Base-by-base conservation (phyloP, 164 flowering plant species). In the Aristolochia californica region DNA sequence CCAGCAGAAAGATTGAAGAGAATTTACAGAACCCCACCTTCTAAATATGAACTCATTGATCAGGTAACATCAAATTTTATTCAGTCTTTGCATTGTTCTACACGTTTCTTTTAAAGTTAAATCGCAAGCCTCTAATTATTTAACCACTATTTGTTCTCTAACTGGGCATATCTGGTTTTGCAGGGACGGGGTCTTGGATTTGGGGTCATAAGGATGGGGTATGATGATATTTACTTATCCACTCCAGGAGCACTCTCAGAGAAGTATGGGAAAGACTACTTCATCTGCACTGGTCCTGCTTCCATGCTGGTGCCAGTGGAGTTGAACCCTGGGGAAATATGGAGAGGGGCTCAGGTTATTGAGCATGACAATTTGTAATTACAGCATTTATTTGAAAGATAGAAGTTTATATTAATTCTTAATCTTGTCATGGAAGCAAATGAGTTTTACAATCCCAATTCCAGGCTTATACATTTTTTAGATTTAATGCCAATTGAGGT, bases 301-400 rank as follows among this genome's bases (percentile, higher is more conserved):
- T 74, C 94, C 48, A 75, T 87, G 83, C 52, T 91, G 70, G 89
- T 80, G 20, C 96, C 96, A 45, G 75, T 85, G 49, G 77, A 71
- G 30, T 71, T 83, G 60, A 77, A 82, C 23, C 85, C 95, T 25
- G 89, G 85, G 50, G 91, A 91, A 59, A 77, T 62, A 8, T 87
- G 95, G 97, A 76, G 75, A 75, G 97, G 95, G 56, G 97, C 97
- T 44, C 88, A 77, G 54, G 80, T 85, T 25, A 78, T 90, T 64
- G 88, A 90, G 70, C 97, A 90, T 65, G 97, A 91, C 63, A 91
- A 87, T 69, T 70, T 86, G 79, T 85, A 78, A 75, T 55, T 66
- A 62, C 17, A 53, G 44, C 24, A 53, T 49, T 56, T 58, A 1
- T n/a, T 22, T n/a, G 38, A 12, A 50, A 55, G 30, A 15, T 15